These are phyloP conservation scores for Neonectria punicea DNA, from an alignment of 2,329 filamentous ascomycete genomes.

Conservation along the genomic window DNA sequence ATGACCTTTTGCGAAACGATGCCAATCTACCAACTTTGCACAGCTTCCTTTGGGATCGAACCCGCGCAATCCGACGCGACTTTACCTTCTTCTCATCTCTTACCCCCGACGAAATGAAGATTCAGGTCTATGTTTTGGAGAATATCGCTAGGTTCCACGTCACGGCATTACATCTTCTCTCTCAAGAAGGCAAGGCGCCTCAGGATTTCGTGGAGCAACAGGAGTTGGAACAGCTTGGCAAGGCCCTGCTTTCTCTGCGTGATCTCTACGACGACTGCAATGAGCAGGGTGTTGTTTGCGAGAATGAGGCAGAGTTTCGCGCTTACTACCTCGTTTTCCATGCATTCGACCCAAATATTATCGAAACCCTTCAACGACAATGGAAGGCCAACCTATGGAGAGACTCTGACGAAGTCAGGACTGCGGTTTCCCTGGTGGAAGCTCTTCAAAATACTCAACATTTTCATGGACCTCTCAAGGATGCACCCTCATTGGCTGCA, in stretches of 20 bases:
- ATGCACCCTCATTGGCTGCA: conserved; percentile 59
- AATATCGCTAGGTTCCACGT: conserved; percentile 75
- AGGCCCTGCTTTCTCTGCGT: conserved; percentile 71
- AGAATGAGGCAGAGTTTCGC: conserved; percentile 73
- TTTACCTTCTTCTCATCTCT: conserved; percentile 75
- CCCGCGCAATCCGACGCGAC: conserved; percentile 73
- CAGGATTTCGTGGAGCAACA: conserved; percentile 74
- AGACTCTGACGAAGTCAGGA: conserved; percentile 67
- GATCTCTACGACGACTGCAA: conserved; percentile 74
- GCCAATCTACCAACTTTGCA: conserved; percentile 66
- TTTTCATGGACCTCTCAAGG: conserved; percentile 66
- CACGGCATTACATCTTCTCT: conserved; percentile 71
- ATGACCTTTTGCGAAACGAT: conserved; percentile 66
- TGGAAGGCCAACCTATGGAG: conserved; percentile 67
- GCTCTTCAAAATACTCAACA: conserved; percentile 68
- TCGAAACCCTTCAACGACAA: conserved; percentile 63
- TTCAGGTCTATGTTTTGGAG: conserved; percentile 72
- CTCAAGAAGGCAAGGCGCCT: conserved; percentile 63
- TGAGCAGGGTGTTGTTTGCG: conserved; percentile 65
- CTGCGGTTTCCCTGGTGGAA: conserved; percentile 69
- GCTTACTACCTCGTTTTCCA: conserved; percentile 74
- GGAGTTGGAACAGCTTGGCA: conserved; percentile 74
- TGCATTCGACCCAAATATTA: conserved; percentile 66
- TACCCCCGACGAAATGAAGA: conserved; percentile 64
- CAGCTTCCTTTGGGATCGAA: conserved; percentile 75